These are phyloP conservation scores for Vitis cinerea DNA, from an alignment of 164 flowering plant species.

Conservation along the genomic window DNA sequence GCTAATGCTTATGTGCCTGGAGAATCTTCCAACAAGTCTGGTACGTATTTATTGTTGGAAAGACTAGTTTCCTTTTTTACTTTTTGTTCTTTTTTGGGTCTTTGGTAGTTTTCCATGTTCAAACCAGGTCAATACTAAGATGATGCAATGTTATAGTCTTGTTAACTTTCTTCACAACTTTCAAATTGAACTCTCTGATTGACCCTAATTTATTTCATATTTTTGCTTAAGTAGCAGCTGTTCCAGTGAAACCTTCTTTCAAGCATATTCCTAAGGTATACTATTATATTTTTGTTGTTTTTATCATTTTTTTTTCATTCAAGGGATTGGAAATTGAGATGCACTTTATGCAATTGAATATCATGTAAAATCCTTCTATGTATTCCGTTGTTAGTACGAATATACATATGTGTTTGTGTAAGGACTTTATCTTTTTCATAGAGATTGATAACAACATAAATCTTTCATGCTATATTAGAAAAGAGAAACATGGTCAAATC, in stretches of 20 bases:
- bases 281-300: slow-evolving; percentile 5
- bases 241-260: slow-evolving; percentile 54
- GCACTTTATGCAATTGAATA: not conserved
- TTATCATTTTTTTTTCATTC: not conserved
- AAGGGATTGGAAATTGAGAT: not conserved
- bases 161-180: not conserved
- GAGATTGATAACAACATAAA: too few relatives aligned
- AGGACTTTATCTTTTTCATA: too few relatives aligned
- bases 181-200: not conserved
- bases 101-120: not conserved
- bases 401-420: too few relatives aligned
- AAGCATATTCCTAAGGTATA: slow-evolving; percentile 96
- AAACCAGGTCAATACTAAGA: not conserved
- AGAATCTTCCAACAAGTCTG: slow-evolving; percentile 48
- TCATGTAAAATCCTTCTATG: not conserved
- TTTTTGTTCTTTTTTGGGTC: too few relatives aligned
- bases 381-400: too few relatives aligned
- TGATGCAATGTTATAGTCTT: not conserved
- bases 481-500: too few relatives aligned
- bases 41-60: slow-evolving; percentile 28
- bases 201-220: not conserved
- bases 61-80: not conserved
- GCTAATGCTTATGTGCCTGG: slow-evolving; percentile 97
- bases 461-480: too few relatives aligned
- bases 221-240: slow-evolving; percentile 32